Evolutionary conservation across 2,329 filamentous ascomycete species (phyloP), one percentile per base, ranked within the genome.

Genomic region (Alternaria burnsii): DNA sequence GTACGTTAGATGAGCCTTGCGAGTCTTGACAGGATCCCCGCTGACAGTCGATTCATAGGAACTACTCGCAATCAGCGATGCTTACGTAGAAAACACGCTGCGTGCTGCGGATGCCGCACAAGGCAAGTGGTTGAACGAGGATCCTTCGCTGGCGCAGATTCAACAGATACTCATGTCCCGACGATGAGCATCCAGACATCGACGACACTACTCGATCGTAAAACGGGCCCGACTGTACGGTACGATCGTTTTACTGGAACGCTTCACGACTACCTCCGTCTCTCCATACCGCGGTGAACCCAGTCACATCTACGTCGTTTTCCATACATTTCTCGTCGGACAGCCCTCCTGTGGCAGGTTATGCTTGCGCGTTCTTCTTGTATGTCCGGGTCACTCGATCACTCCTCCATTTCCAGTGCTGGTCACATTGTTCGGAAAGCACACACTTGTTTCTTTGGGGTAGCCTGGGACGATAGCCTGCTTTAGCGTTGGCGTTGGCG

Each of bases 61-160:
- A 72, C 78, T 89, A 44, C 78, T 81, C 14, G 80, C 81, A 26
- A 82, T 89, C 62, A 88, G 86, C 14, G 86, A 89, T 65, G 79
- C 82, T 46, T 79, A 85, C 63, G 84, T 89, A 48, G 80, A 86
- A 52, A 80, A 82, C 57, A 84, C 85, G 30, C 81, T 89, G 18
- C 83, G 84, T 62, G 78, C 81, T 26, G 82, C 85, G 41, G 87
- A 89, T 69, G 69, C 79, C 43, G 78, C 83, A 42, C 85, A 86
- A 64, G 84, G 85, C 40, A 87, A 88, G 77, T 89, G 87, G 87
- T 78, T 88, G 44, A 77, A 79, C 38, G 87, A 89, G 62, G 87
- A 89, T 69, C 87, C 87, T 4, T 80, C 84, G 8, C 76, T 89
- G 58, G 78, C 80, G 16, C 79, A 79, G 20, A 86, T 88, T 48